Conservation (phyloP, 495 filamentous ascomycete genomes). For the Lophiostoma macrostomum region DNA sequence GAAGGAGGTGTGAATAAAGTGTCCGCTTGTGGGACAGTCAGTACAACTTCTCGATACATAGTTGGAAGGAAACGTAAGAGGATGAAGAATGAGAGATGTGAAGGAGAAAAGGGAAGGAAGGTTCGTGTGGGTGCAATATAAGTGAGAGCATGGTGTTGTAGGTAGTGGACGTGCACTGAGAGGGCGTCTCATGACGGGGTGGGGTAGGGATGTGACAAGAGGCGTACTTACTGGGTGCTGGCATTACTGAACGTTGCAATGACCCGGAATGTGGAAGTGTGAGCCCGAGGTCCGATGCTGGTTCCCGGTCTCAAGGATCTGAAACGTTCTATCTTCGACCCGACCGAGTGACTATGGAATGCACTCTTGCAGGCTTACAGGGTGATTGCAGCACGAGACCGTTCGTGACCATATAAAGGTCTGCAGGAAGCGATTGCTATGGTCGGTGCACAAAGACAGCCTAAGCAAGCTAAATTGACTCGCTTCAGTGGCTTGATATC, state of each 20-base stretch:
- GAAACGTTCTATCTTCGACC: constrained; percentile 27
- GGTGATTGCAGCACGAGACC: constrained; percentile 32
- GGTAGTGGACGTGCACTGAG: constrained; percentile 7
- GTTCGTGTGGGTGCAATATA: background rate
- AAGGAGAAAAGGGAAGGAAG: constrained; percentile 7
- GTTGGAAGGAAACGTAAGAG: background rate
- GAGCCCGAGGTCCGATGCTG: constrained; percentile 31
- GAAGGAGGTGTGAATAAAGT: constrained; percentile 27
- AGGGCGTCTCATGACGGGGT: constrained; percentile 27
- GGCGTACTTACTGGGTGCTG: constrained; percentile 32
- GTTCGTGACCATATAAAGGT: constrained; percentile 30
- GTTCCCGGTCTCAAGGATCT: constrained; percentile 33
- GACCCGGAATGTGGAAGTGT: constrained; percentile 31
- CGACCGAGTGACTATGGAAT: constrained; percentile 33
- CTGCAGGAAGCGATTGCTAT: constrained; percentile 17
- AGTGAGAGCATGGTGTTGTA: background rate
- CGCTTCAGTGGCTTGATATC: constrained; percentile 21
- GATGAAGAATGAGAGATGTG: constrained; percentile 3
- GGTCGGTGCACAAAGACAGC: constrained; percentile 17
- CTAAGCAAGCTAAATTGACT: constrained; percentile 12
- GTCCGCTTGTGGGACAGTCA: constrained; percentile 34
- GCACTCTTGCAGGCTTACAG: constrained; percentile 19
- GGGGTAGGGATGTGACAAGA: constrained; percentile 26
- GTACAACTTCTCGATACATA: constrained; percentile 29
- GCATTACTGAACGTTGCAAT: constrained; percentile 35